Conservation (phyloP, 2,329 filamentous ascomycete species). For the Myriosclerotinia scirpicola region DNA sequence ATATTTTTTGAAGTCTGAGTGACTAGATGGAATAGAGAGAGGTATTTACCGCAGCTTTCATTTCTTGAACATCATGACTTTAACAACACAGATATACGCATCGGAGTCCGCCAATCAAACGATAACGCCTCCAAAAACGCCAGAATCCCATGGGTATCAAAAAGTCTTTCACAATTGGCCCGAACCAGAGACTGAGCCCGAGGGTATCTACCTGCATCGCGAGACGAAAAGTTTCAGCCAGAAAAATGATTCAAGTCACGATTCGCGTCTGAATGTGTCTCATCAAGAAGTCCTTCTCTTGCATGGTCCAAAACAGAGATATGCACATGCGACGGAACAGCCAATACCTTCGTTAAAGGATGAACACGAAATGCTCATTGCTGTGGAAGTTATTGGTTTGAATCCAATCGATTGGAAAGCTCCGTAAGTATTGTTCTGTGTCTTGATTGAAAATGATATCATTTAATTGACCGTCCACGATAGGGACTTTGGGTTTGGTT, state of each 20-base stretch:
- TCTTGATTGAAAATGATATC: conserved; percentile 3
- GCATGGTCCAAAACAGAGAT: conserved; percentile 51
- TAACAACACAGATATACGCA: conserved; percentile 25
- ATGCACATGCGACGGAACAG: conserved; percentile 48
- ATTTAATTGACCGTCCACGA: not conserved
- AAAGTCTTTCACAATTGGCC: conserved; percentile 33
- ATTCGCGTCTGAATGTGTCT: conserved; percentile 23
- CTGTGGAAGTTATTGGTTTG: conserved; percentile 58
- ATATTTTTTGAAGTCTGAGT: not conserved
- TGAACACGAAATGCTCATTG: conserved; percentile 64
- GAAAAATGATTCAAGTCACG: not conserved
- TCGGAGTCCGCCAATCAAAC: conserved; percentile 31
- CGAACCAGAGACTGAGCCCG: conserved; percentile 32
- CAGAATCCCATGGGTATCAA: conserved; percentile 23
- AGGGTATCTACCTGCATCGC: conserved; percentile 22
- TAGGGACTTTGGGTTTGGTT: conserved; percentile 40
- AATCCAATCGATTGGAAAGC: conserved; percentile 83
- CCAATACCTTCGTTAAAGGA: conserved; percentile 48
- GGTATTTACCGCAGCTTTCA: not conserved
- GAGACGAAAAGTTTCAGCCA: not conserved
- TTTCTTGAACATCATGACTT: not conserved
- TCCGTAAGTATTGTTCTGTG: conserved; percentile 68
- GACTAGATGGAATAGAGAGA: not conserved
- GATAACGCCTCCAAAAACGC: conserved; percentile 33
- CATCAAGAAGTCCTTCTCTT: conserved; percentile 52